A percentile compares a stretch with the other conserved stretches of the same genome.
Conservation (phyloP, 805 yeast species). For the Candida jianshihensis region DNA sequence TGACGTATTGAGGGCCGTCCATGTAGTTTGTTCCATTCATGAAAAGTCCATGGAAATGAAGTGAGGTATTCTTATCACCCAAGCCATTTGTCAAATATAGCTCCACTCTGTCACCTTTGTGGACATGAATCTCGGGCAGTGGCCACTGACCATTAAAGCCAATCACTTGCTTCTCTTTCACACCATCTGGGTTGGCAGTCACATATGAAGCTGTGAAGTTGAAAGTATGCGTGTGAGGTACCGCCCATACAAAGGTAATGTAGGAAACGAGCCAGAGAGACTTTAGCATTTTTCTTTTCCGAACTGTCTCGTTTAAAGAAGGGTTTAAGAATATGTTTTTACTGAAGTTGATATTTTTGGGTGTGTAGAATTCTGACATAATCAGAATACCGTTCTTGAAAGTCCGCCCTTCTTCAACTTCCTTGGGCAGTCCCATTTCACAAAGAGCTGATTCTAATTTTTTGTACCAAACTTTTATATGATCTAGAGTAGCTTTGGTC, state of each 20-base stretch:
- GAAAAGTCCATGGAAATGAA: slow-evolving; percentile 77
- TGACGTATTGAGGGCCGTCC: slow-evolving; percentile 79
- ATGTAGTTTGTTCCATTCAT: slow-evolving; percentile 53
- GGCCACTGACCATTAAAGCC: slow-evolving; percentile 74
- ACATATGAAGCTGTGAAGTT: slow-evolving; percentile 54
- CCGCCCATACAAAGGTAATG: slow-evolving; percentile 6
- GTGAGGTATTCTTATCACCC: slow-evolving; percentile 42
- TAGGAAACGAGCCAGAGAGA: background rate
- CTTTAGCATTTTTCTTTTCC: background rate
- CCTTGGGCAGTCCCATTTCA: too few species aligned
- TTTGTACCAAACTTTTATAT: too few species aligned
- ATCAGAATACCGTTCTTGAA: too few species aligned
- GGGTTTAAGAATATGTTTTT: too few species aligned
- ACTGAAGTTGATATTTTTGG: too few species aligned
- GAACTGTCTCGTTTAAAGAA: background rate
- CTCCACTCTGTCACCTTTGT: slow-evolving; percentile 56
- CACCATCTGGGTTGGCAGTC: slow-evolving; percentile 62
- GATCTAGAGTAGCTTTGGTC: too few species aligned
- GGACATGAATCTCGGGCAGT: slow-evolving; percentile 57
- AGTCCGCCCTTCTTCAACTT: too few species aligned
- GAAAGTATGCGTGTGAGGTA: slow-evolving; percentile 51
- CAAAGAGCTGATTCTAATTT: too few species aligned
- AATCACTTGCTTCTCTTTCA: slow-evolving; percentile 45
- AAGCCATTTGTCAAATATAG: slow-evolving; percentile 59
- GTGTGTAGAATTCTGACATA: too few species aligned